Percentiles rank a stretch among this genome's conserved stretches.
Evolutionary conservation across 345 rosid species (phyloP).

Genomic region (Kandelia obovata): DNA sequence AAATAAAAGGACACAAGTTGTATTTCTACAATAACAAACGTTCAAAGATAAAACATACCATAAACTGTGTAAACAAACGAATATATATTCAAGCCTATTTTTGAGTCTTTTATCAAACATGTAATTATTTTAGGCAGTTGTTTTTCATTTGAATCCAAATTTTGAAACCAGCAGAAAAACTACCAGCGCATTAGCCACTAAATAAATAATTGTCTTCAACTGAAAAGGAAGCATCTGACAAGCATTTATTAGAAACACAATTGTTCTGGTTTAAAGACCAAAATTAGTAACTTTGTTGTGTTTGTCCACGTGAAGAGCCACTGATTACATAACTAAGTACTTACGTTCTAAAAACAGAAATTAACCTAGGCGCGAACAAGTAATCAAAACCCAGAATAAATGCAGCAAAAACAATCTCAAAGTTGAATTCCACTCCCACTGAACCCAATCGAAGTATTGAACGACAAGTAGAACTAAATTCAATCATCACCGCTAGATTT

Average conservation of each 20-base stretch:
- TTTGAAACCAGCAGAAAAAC: not conserved
- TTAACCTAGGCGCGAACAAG: too few species aligned
- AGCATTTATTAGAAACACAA: too few species aligned
- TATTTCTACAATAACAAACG: not conserved
- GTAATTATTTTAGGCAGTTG: not conserved
- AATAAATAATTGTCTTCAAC: too few species aligned
- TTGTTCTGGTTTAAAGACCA: too few species aligned
- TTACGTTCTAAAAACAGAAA: too few species aligned
- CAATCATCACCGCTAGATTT: not conserved
- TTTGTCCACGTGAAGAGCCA: too few species aligned
- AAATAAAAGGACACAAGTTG: not conserved
- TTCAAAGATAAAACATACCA: not conserved
- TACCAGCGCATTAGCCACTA: too few species aligned
- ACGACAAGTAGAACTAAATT: not conserved
- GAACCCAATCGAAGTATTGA: not conserved
- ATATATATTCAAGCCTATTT: not conserved
- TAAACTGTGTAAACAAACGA: not conserved
- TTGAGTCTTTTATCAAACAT: constrained; percentile 20
- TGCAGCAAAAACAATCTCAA: not conserved
- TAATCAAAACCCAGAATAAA: not conserved
- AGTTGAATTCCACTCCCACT: not conserved
- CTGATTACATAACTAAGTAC: too few species aligned
- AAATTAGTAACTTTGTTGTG: too few species aligned
- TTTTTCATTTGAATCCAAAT: constrained; percentile 2
- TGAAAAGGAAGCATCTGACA: too few species aligned